phyloP scores from a whole-genome alignment of 495 filamentous ascomycete genomes.

The Penicillium desertorum region DNA sequence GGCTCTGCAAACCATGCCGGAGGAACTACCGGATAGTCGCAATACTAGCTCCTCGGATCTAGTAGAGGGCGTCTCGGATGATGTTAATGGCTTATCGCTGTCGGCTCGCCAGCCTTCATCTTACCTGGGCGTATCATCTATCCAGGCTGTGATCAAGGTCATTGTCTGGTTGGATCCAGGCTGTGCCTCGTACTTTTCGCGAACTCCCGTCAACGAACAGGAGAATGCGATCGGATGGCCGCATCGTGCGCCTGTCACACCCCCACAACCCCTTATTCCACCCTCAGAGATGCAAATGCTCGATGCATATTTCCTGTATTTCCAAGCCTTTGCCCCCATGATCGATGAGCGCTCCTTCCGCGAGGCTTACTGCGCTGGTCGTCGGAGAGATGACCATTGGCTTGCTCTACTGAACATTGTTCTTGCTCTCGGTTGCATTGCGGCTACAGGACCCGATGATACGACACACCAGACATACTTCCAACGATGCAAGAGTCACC shows the following conservation, averaged over 20 bases:
- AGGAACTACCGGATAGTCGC: slow-evolving; percentile 32
- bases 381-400: slow-evolving; percentile 70
- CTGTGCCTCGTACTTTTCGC: slow-evolving; percentile 56
- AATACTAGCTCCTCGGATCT: slow-evolving; percentile 40
- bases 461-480: slow-evolving; percentile 72
- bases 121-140: slow-evolving; percentile 79
- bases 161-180: slow-evolving; percentile 74
- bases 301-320: slow-evolving; percentile 73
- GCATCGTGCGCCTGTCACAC: slow-evolving; percentile 33
- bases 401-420: slow-evolving; percentile 77
- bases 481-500: slow-evolving; percentile 64
- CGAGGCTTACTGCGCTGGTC: slow-evolving; percentile 65
- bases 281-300: slow-evolving; percentile 57
- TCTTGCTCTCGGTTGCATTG: slow-evolving; percentile 74
- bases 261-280: slow-evolving; percentile 29
- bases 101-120: slow-evolving; percentile 69
- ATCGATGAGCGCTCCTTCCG: slow-evolving; percentile 74
- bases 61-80: slow-evolving; percentile 70
- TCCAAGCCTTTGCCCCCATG: slow-evolving; percentile 75
- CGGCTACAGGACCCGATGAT: slow-evolving; percentile 66
- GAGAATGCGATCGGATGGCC: slow-evolving; percentile 18
- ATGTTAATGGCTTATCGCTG: slow-evolving; percentile 79
- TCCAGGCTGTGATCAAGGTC: slow-evolving; percentile 77
- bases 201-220: slow-evolving; percentile 32
- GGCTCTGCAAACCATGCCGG: slow-evolving; percentile 44